Percentiles rank a stretch among this genome's conserved stretches.
Conservation (phyloP, 768 basidiomycete genomes). For the Suillus alpinus region DNA sequence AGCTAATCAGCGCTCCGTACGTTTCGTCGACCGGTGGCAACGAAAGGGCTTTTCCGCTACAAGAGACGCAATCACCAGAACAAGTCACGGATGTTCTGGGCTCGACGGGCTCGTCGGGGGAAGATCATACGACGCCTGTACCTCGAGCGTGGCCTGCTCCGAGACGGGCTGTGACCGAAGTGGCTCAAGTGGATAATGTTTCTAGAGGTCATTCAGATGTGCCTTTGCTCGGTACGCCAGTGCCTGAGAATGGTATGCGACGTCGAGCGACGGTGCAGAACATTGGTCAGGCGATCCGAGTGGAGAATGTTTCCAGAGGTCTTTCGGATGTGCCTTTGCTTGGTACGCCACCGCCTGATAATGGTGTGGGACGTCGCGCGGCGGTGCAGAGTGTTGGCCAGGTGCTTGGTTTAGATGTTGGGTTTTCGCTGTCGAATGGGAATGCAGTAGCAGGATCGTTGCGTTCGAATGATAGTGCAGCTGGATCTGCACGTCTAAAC, state of each 20-base stretch:
- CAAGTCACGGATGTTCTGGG: slow-evolving; percentile 23
- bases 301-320: slow-evolving; percentile 7
- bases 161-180: slow-evolving; percentile 22
- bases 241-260: slow-evolving; percentile 10
- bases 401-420: slow-evolving; percentile 16
- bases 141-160: slow-evolving; percentile 17
- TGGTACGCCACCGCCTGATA: slow-evolving; percentile 9
- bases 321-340: slow-evolving; percentile 12
- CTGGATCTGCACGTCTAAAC: background rate
- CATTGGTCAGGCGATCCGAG: slow-evolving; percentile 18
- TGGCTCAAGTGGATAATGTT: slow-evolving; percentile 11
- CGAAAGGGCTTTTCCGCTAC: slow-evolving; percentile 26
- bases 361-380: slow-evolving; percentile 17
- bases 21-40: slow-evolving; percentile 21
- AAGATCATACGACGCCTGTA: slow-evolving; percentile 27
- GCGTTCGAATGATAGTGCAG: slow-evolving; percentile 11
- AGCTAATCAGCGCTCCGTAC: slow-evolving; percentile 19
- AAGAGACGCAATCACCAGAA: slow-evolving; percentile 24
- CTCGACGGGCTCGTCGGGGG: slow-evolving; percentile 22
- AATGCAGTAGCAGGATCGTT: slow-evolving; percentile 5
- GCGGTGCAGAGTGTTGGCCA: slow-evolving; percentile 13
- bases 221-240: slow-evolving; percentile 8
- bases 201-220: slow-evolving; percentile 14
- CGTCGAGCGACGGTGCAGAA: slow-evolving; percentile 15
- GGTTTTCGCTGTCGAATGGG: slow-evolving; percentile 10